phyloP scores from a whole-genome alignment of 768 basidiomycete genomes.

The Phanerochaete sordida region DNA sequence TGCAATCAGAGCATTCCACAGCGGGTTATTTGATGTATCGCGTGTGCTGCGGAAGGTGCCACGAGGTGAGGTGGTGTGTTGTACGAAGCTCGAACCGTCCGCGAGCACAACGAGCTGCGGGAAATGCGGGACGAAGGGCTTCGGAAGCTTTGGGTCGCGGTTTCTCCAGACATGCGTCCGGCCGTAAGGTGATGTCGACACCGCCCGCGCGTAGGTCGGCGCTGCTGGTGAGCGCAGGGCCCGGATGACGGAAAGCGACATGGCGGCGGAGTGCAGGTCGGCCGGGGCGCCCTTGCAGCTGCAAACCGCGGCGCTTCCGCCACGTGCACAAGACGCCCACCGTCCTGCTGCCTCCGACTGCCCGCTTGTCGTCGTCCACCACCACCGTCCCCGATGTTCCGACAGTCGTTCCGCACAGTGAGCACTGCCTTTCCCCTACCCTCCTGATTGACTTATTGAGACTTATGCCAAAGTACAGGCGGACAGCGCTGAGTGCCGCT shows the following conservation, averaged over 20 bases:
- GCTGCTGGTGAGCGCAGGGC: neutral
- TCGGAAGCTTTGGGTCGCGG: constrained; percentile 64
- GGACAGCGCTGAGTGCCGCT: neutral
- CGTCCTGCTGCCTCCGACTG: neutral
- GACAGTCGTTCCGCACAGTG: neutral
- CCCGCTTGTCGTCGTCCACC: neutral
- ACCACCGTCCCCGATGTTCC: neutral
- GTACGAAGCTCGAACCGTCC: constrained; percentile 84
- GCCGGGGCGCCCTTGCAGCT: neutral
- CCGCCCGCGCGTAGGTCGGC: constrained; percentile 28
- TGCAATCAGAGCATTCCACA: constrained; percentile 70
- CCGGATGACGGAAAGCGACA: neutral
- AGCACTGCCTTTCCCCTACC: neutral
- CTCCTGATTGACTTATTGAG: neutral
- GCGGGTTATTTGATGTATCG: constrained; percentile 85
- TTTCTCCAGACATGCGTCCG: constrained; percentile 80
- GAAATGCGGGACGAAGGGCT: constrained; percentile 82
- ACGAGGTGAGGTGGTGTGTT: constrained; percentile 87
- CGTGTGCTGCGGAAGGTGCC: constrained; percentile 74
- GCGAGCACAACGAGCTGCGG: constrained; percentile 83
- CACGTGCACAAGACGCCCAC: neutral
- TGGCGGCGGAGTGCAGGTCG: neutral
- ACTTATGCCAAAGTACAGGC: neutral
- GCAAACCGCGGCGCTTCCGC: neutral
- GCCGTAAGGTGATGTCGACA: constrained; percentile 79